Evolutionary conservation across 2,329 filamentous ascomycete species (phyloP), one percentile per base, ranked within the genome.

Genomic region (Pestalotiopsis sp.): DNA sequence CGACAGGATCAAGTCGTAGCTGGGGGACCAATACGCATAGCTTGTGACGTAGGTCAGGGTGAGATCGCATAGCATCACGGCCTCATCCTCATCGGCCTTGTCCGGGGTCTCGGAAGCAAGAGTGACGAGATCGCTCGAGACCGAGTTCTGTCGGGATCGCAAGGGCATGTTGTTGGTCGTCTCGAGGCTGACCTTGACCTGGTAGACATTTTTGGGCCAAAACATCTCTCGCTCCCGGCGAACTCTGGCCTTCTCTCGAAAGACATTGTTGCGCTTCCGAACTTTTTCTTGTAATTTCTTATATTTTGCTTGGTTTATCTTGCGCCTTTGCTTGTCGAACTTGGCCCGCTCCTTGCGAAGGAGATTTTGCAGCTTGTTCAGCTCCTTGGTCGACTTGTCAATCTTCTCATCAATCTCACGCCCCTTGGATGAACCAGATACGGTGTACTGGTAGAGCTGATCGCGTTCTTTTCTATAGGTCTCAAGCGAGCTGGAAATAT

Each of bases 1-100:
- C 13, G 83, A 87, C n/a, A 92, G 82, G 65, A 84, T 84, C 52
- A 91, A 78, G 72, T 92, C 88, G 75, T 92, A 92, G 67, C 83
- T 86, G 2, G 90, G 88, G 0, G 80, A 79, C 89, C 90, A 92
- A 69, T 80, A 87, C 0, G 88, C 88, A 1, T 83, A 82, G 7
- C 81, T 80, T 0, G 89, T 89, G 45, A 90, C 84, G 73, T 91
- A 91, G 0, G 85, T 87, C n/a, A 91, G 73, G 3, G 84, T 81
- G 6, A 91, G 76, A 65, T 85, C 80, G 74, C 84, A 86, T 6
- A 58, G 77, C 60, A 68, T 65, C 38, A 20, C 55, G 9, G 59
- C 55, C 11, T 64, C 64, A 13, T 69, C 72, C 27, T 72, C 65
- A 23, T 68, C 64, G 4, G 69, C 74, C 1, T 67, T 64, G 1